Conservation (phyloP, 2,329 filamentous ascomycete genomes). For the Ophioceras dolichostomum region DNA sequence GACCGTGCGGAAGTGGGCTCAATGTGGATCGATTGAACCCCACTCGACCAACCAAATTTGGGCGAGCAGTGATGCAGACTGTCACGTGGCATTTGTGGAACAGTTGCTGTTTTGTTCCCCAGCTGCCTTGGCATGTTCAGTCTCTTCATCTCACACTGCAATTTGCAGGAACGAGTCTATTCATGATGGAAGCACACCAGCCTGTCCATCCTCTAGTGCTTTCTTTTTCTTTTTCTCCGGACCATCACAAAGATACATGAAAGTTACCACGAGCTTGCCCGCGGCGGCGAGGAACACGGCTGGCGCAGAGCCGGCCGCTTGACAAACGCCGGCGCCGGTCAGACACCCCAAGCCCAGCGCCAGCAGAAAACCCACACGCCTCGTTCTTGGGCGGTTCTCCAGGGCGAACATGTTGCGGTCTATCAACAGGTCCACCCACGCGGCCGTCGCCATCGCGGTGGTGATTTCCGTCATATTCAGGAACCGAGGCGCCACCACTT, state of each 20-base stretch:
- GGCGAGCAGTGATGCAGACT: too few relatives aligned
- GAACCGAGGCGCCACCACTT: constrained; percentile 44
- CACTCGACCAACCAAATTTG: too few relatives aligned
- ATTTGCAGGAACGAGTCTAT: too few relatives aligned
- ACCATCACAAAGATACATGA: constrained; percentile 29
- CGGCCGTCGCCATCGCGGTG: constrained; percentile 53
- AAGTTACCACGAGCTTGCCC: constrained; percentile 31
- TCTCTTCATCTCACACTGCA: too few relatives aligned
- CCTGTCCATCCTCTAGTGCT: background rate
- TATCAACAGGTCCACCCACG: constrained; percentile 47
- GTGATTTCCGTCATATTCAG: constrained; percentile 48
- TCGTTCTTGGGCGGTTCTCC: constrained; percentile 35
- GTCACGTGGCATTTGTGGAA: too few relatives aligned
- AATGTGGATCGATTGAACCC: too few relatives aligned
- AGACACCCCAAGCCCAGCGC: constrained; percentile 35
- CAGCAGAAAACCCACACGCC: constrained; percentile 35
- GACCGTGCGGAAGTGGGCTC: too few relatives aligned
- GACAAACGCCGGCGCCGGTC: constrained; percentile 36
- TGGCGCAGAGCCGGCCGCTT: constrained; percentile 25
- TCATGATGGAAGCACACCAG: too few relatives aligned
- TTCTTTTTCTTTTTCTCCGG: constrained; percentile 23
- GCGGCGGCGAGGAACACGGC: constrained; percentile 29
- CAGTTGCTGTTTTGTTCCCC: too few relatives aligned
- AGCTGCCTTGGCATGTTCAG: too few relatives aligned
- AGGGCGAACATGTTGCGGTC: constrained; percentile 34